A percentile compares a stretch with the other conserved stretches of the same genome.
Evolutionary conservation across 257 asterid species (phyloP).

Genomic region (Paulownia fortunei): DNA sequence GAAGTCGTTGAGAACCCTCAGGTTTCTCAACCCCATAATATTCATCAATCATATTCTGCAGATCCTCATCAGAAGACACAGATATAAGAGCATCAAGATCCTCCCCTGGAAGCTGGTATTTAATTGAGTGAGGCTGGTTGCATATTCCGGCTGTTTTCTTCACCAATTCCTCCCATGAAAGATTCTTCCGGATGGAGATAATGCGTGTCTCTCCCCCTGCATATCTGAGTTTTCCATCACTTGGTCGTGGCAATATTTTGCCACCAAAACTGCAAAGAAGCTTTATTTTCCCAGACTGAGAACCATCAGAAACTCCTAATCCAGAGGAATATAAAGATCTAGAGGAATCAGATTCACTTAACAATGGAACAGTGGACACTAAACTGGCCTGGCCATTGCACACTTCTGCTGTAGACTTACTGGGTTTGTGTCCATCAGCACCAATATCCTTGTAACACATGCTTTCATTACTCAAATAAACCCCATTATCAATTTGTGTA

Average conservation of each 20-base stretch:
- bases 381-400: constrained; percentile 37
- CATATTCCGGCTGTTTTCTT: constrained; percentile 58
- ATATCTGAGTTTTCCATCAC: constrained; percentile 75
- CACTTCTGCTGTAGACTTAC: constrained; percentile 37
- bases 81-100: constrained; percentile 85
- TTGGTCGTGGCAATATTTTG: constrained; percentile 64
- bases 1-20: constrained; percentile 72
- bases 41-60: constrained; percentile 80
- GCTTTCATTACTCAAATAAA: constrained; percentile 39
- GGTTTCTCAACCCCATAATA: constrained; percentile 58
- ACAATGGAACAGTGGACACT: constrained; percentile 35
- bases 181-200: constrained; percentile 51
- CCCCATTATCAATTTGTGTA: constrained; percentile 45
- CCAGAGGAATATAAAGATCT: constrained; percentile 42
- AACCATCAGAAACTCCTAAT: constrained; percentile 52
- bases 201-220: constrained; percentile 76
- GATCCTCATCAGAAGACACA: constrained; percentile 71
- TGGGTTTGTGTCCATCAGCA: constrained; percentile 39
- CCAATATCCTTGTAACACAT: constrained; percentile 33
- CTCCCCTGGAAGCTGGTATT: constrained; percentile 82
- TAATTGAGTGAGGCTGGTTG: constrained; percentile 60
- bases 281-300: constrained; percentile 58
- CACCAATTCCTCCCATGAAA: constrained; percentile 57
- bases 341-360: constrained; percentile 52
- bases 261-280: constrained; percentile 72